Conservation (phyloP, 2,329 filamentous ascomycete species). For the Neonectria hederae region DNA sequence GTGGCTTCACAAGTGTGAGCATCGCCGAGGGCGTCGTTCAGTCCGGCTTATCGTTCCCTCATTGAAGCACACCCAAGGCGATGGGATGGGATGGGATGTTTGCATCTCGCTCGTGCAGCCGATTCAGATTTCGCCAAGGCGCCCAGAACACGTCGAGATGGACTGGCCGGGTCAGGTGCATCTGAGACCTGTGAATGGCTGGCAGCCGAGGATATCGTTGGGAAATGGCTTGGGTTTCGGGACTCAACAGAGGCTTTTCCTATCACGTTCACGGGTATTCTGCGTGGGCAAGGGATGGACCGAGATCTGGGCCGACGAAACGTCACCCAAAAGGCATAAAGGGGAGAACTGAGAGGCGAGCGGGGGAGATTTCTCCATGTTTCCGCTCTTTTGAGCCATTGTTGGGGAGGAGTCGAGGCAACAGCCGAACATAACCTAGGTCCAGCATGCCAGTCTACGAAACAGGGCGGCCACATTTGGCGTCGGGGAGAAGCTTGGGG, state of each 20-base stretch:
- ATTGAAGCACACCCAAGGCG: not conserved
- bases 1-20: slow-evolving; percentile 3
- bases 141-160: not conserved
- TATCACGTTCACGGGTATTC: not conserved
- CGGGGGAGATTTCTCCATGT: slow-evolving; percentile 24
- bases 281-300: not conserved
- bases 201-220: not conserved
- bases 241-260: not conserved
- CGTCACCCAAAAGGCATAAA: slow-evolving; percentile 1
- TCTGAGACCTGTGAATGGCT: not conserved
- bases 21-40: not conserved
- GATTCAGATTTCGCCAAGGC: not conserved
- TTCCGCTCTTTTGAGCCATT: slow-evolving; percentile 20
- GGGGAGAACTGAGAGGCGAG: not conserved
- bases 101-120: not conserved
- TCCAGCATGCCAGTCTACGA: slow-evolving; percentile 14
- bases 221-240: not conserved
- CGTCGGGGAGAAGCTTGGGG: slow-evolving; percentile 11
- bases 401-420: slow-evolving; percentile 7
- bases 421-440: slow-evolving; percentile 33
- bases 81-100: not conserved
- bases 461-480: slow-evolving; percentile 8
- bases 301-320: slow-evolving; percentile 13
- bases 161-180: not conserved
- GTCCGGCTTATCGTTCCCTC: not conserved